phyloP scores from a whole-genome alignment of 371 early-diverging fungal genomes.

The Mortierella sp. region DNA sequence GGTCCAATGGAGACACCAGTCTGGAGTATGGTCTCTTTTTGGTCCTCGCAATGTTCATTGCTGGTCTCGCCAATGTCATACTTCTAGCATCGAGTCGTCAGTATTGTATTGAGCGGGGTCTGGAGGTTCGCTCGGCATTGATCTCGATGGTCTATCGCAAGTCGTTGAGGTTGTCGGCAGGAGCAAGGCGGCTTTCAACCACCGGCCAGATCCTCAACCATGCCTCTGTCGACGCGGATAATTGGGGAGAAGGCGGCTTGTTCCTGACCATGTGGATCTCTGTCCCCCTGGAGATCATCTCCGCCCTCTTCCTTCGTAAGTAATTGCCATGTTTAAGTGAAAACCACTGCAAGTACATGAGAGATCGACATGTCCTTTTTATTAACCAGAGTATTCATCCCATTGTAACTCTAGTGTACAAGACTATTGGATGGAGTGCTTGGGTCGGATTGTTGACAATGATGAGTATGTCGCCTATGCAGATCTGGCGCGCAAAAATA shows the following conservation, averaged over 20 bases:
- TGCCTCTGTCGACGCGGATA: slow-evolving; percentile 11
- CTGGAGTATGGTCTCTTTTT: slow-evolving; percentile 11
- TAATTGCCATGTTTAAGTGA: not conserved
- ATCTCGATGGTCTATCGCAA: slow-evolving; percentile 21
- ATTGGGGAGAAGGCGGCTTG: slow-evolving; percentile 5
- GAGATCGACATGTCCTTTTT: too few species aligned
- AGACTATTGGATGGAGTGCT: slow-evolving; percentile 33
- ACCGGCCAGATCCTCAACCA: not conserved
- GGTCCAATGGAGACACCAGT: not conserved
- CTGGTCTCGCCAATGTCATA: not conserved
- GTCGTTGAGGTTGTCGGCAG: slow-evolving; percentile 8
- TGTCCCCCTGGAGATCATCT: slow-evolving; percentile 9
- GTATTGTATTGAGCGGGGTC: not conserved
- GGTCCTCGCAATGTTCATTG: slow-evolving; percentile 6
- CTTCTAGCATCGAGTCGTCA: not conserved
- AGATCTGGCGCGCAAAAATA: slow-evolving; percentile 22
- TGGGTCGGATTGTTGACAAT: slow-evolving; percentile 25
- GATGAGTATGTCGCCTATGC: slow-evolving; percentile 20
- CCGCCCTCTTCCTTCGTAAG: not conserved
- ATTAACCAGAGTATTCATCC: too few species aligned
- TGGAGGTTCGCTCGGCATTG: not conserved
- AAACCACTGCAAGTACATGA: too few species aligned
- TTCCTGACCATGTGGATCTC: slow-evolving; percentile 14
- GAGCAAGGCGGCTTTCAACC: slow-evolving; percentile 64
- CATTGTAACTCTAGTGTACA: slow-evolving; percentile 27